These are phyloP conservation scores for Mycosphaerelloides madeirae DNA, from an alignment of 2,329 filamentous ascomycete genomes.

Conservation along the genomic window DNA sequence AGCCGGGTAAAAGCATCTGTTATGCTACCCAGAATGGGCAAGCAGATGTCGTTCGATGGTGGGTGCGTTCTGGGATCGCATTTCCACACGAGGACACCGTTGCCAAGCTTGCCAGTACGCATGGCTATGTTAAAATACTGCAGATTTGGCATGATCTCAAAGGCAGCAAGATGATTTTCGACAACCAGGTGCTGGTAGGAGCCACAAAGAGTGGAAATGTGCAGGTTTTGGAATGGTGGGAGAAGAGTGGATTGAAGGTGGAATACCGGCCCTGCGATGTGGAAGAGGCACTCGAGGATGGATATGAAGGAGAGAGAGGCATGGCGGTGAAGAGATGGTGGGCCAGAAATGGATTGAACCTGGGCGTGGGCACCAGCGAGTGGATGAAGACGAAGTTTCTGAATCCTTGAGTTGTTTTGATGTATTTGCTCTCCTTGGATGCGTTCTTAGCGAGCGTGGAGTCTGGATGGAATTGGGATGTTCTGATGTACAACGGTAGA, in stretches of 20 bases:
- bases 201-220: constrained; percentile 84
- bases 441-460: constrained; percentile 15
- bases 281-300: constrained; percentile 88
- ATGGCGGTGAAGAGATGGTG: constrained; percentile 78
- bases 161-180: constrained; percentile 73
- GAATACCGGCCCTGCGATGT: constrained; percentile 96
- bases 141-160: constrained; percentile 75
- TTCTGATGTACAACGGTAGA: background rate
- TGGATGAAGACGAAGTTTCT: constrained; percentile 82
- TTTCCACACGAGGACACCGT: constrained; percentile 77
- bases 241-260: constrained; percentile 67
- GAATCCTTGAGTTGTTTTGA: constrained; percentile 14
- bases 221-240: constrained; percentile 89
- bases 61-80: constrained; percentile 75
- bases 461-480: constrained; percentile 2
- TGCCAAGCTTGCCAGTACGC: constrained; percentile 75
- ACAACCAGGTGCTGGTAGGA: constrained; percentile 76
- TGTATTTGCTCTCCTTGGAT: background rate
- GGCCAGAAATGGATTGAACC: constrained; percentile 75
- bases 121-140: constrained; percentile 78
- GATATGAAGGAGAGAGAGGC: constrained; percentile 63
- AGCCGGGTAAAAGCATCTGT: constrained; percentile 78
- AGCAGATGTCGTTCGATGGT: constrained; percentile 75
- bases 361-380: constrained; percentile 77
- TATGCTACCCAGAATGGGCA: constrained; percentile 80